Evolutionary conservation across 306 rosid genomes (phyloP).

Genomic region (Vigna trinervia): DNA sequence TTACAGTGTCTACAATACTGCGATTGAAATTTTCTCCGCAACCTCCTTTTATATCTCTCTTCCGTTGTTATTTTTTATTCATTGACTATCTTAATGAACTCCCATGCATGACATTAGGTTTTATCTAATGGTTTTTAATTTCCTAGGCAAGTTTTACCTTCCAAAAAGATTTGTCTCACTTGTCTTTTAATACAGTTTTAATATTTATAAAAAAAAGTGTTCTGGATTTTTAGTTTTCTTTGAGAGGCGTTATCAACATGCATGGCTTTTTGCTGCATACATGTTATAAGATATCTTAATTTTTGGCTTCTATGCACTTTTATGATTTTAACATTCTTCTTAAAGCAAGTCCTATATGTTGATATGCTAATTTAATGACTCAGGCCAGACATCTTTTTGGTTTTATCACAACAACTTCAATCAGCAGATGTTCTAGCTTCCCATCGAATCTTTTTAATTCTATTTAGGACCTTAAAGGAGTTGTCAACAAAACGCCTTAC

Average conservation of each 20-base stretch:
- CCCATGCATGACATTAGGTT: not conserved
- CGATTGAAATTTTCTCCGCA: constrained; percentile 24
- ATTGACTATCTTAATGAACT: constrained; percentile 18
- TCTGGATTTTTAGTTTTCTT: constrained; percentile 23
- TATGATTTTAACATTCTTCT: constrained; percentile 32
- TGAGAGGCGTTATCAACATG: constrained; percentile 25
- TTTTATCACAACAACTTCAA: constrained; percentile 85
- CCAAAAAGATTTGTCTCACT: not conserved
- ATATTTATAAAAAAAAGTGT: not conserved
- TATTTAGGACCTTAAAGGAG: constrained; percentile 86
- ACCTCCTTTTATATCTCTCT: not conserved
- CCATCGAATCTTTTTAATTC: constrained; percentile 81
- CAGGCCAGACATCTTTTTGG: constrained; percentile 94
- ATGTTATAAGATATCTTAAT: constrained; percentile 15
- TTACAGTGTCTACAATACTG: constrained; percentile 22
- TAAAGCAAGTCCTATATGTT: constrained; percentile 48
- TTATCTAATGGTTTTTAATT: constrained; percentile 13
- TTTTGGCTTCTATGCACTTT: constrained; percentile 29
- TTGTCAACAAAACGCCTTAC: constrained; percentile 89
- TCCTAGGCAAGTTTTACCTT: not conserved
- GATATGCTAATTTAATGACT: constrained; percentile 55
- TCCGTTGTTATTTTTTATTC: not conserved
- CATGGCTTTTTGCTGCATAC: constrained; percentile 22
- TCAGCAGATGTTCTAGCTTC: constrained; percentile 84
- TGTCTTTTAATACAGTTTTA: constrained; percentile 18